Evolutionary conservation across 139 green algal genomes (phyloP), one percentile per base, ranked within the genome.

Genomic region (Tetraselmis chui): DNA sequence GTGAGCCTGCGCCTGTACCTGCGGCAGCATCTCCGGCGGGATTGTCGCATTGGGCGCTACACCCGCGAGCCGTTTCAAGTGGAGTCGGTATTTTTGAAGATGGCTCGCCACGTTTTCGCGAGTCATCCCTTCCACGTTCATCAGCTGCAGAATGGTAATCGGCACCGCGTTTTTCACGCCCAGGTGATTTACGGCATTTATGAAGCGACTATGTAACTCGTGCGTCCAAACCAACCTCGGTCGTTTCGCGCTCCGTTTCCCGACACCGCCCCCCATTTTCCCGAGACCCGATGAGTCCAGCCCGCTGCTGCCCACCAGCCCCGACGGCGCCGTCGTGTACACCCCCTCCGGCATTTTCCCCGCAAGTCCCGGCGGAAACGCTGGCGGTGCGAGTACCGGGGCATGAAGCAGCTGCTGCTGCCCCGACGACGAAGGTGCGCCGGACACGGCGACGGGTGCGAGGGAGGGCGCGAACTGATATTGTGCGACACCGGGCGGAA

Each of bases 61-160:
- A 25, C 45, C 45, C 45, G 45, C 45, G 18, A 67, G 45, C 5
- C 88, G 83, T 83, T 96, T 96, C 27, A 96, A 84, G 28, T 93
- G 89, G 77, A 95, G 82, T 29, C 95, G 89, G 88, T 97, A 97
- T 86, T 98, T 98, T 84, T 98, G 95, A 31, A 98, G 87, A 79
- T 98, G 95, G 78, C 87, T 94, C 26, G 95, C 95, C 45, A 98
- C 95, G 82, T 98, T 98, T 84, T 98, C 95, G 0, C 95, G 87
- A 0, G 93, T 98, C 59, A 98, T 90, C 75, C 95, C 95, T 23
- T 94, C 89, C 59, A 98, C 94, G 31, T 94, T 93, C 95, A 98
- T 97, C 31, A 95, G 89, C 91, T 93, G 84, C 88, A 98, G 89
- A 75, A 98, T 98, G 26, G 92, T 91, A 81, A 97, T 98, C 28